Percentiles rank a stretch among this genome's conserved stretches.
Conservation (phyloP, 176 grass and related monocot genomes). For the Typha latifolia region DNA sequence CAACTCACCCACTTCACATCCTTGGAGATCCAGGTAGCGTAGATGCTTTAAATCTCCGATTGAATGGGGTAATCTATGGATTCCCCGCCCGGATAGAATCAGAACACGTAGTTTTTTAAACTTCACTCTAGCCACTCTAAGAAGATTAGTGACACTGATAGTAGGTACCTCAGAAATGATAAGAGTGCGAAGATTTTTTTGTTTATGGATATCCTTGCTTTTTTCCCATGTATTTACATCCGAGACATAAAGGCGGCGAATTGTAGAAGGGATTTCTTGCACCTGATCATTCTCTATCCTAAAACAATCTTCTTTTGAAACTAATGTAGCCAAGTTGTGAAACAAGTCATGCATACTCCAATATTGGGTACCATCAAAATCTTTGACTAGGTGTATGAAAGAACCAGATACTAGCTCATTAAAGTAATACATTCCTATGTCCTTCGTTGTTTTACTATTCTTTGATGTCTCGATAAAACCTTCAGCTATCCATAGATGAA, state of each 20-base stretch:
- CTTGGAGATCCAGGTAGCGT: neutral
- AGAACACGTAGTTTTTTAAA: slow-evolving; percentile 14
- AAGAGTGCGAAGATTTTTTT: slow-evolving; percentile 17
- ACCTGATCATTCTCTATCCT: slow-evolving; percentile 13
- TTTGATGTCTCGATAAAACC: slow-evolving; percentile 16
- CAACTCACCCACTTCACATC: neutral
- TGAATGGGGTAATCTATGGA: slow-evolving; percentile 2
- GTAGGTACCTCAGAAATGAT: too few species aligned
- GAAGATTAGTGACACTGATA: too few species aligned
- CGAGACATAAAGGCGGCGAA: slow-evolving; percentile 6
- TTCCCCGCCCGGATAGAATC: neutral
- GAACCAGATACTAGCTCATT: slow-evolving; percentile 3
- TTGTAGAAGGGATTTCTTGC: slow-evolving; percentile 6
- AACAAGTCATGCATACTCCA: slow-evolving; percentile 27
- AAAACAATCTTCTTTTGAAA: slow-evolving; percentile 14
- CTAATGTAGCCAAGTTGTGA: slow-evolving; percentile 18
- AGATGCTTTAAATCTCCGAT: slow-evolving; percentile 20
- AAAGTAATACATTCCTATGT: slow-evolving; percentile 23
- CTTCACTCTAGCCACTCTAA: too few species aligned
- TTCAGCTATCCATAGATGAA: slow-evolving; percentile 39
- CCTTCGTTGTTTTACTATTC: neutral
- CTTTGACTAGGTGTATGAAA: neutral
- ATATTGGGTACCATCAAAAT: too few species aligned
- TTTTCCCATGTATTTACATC: slow-evolving; percentile 11
- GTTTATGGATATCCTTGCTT: neutral